phyloP scores from a whole-genome alignment of 352 stramenopile genomes.

The Phytophthora niederhauseri region DNA sequence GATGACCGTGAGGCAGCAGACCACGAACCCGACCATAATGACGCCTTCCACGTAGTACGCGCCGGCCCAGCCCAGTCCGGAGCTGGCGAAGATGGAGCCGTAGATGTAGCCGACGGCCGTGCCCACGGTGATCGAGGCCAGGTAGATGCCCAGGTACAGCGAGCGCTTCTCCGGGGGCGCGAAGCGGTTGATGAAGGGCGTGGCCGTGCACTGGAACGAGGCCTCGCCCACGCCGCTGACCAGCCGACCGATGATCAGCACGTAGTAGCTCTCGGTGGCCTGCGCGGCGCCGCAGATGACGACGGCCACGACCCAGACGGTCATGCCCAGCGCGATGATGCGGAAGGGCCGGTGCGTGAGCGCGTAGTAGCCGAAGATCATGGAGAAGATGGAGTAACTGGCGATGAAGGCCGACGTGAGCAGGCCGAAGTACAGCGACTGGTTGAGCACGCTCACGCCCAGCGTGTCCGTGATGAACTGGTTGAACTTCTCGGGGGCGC shows the following conservation, averaged over 20 bases:
- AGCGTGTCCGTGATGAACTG: conserved; percentile 90
- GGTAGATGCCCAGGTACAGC: conserved; percentile 93
- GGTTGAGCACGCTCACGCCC: conserved; percentile 56
- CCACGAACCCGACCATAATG: conserved; percentile 79
- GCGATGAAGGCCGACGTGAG: conserved; percentile 95
- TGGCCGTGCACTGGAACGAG: conserved; percentile 93
- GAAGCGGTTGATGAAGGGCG: conserved; percentile 93
- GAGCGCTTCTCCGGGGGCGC: conserved; percentile 70
- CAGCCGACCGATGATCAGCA: conserved; percentile 89
- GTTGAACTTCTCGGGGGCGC: conserved; percentile 92
- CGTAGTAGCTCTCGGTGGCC: conserved; percentile 81
- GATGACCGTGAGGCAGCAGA: conserved; percentile 68
- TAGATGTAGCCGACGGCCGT: conserved; percentile 93
- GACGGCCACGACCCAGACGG: conserved; percentile 90
- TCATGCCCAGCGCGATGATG: conserved; percentile 90
- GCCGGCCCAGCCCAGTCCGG: conserved; percentile 68
- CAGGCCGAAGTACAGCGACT: conserved; percentile 87
- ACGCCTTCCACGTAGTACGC: conserved; percentile 91
- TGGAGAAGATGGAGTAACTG: conserved; percentile 91
- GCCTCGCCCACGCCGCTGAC: conserved; percentile 92
- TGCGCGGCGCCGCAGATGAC: conserved; percentile 87
- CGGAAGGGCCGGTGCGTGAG: conserved; percentile 90
- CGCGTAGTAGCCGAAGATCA: conserved; percentile 92
- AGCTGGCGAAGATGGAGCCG: conserved; percentile 68
- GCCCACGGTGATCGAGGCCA: conserved; percentile 92